These are phyloP conservation scores for Fragilaria radians DNA, from an alignment of 108 stramenopile genomes.

Conservation along the genomic window DNA sequence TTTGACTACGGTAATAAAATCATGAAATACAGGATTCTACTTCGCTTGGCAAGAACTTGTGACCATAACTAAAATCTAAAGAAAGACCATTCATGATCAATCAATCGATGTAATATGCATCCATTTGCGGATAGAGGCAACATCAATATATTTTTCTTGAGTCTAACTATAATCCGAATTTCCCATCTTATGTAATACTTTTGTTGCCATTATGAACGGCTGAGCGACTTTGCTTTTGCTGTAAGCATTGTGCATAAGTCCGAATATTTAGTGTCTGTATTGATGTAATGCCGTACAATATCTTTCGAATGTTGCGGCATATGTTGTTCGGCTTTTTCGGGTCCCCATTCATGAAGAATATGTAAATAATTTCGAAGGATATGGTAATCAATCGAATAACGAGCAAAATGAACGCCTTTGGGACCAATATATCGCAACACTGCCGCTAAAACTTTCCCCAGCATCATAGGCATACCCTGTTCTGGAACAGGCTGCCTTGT, in stretches of 20 bases:
- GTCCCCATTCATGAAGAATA: slow-evolving; percentile 47
- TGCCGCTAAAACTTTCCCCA: slow-evolving; percentile 61
- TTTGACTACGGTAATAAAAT: too few relatives aligned
- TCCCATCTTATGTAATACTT: not conserved
- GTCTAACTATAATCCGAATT: too few relatives aligned
- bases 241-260: not conserved
- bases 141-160: too few relatives aligned
- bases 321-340: slow-evolving; percentile 18
- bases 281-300: slow-evolving; percentile 51
- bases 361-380: slow-evolving; percentile 73
- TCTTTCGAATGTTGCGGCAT: slow-evolving; percentile 45
- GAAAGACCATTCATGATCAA: too few relatives aligned
- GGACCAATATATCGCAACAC: slow-evolving; percentile 47
- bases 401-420: slow-evolving; percentile 70
- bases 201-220: not conserved
- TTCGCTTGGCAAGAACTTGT: too few relatives aligned
- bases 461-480: slow-evolving; percentile 54
- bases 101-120: too few relatives aligned
- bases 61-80: too few relatives aligned
- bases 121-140: too few relatives aligned
- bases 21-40: too few relatives aligned
- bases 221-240: not conserved
- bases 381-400: slow-evolving; percentile 79
- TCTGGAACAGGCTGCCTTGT: slow-evolving; percentile 37
- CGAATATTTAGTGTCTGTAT: slow-evolving; percentile 22